phyloP scores from a whole-genome alignment of 345 rosid genomes.

The Populus tremula region DNA sequence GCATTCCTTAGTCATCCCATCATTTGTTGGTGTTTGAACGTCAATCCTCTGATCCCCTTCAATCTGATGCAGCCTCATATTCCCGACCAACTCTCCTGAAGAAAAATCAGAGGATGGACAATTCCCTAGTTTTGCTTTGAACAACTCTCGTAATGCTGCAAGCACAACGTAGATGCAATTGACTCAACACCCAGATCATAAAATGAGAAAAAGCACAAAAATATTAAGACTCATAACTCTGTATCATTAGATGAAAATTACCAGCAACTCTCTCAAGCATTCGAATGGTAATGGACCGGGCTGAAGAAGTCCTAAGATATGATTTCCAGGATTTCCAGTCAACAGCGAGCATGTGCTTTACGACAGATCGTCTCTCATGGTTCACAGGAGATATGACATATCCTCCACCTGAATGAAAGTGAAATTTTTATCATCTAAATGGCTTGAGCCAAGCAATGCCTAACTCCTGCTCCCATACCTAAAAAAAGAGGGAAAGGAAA shows the following conservation, averaged over 20 bases:
- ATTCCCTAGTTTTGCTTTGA: constrained; percentile 63
- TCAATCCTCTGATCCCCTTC: constrained; percentile 32
- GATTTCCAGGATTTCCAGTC: constrained; percentile 96
- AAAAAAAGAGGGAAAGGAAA: too few relatives aligned
- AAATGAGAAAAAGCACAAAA: neutral
- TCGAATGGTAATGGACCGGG: constrained; percentile 69
- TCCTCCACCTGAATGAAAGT: constrained; percentile 73
- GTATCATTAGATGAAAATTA: constrained; percentile 27
- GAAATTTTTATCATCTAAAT: constrained; percentile 12
- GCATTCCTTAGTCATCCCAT: constrained; percentile 38
- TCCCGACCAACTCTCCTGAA: constrained; percentile 62
- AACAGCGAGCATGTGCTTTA: constrained; percentile 96
- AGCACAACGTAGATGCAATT: constrained; percentile 7
- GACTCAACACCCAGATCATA: neutral
- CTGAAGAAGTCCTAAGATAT: constrained; percentile 63
- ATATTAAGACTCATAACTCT: too few relatives aligned
- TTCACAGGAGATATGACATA: constrained; percentile 77
- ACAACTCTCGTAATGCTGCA: constrained; percentile 81
- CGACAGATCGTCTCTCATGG: constrained; percentile 71
- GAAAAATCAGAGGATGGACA: constrained; percentile 55
- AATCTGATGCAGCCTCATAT: constrained; percentile 34
- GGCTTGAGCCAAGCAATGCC: neutral
- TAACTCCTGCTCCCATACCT: neutral
- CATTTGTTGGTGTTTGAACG: constrained; percentile 31
- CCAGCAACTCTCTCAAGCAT: constrained; percentile 94